Base-by-base conservation (phyloP, 805 yeast species). In the Wickerhamomyces subpelliculosus region DNA sequence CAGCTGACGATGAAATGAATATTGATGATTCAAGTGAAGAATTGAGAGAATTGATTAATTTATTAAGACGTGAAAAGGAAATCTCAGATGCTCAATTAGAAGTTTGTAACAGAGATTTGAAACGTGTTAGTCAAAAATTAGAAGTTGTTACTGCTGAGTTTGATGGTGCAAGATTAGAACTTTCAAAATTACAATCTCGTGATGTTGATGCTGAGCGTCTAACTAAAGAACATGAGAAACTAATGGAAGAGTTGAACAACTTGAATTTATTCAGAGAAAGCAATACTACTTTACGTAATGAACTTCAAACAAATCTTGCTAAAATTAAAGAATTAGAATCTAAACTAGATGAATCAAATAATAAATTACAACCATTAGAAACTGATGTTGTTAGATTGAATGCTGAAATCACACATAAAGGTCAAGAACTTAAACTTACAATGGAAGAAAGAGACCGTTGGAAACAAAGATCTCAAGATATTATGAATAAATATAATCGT, bases 51-150 rank as follows among this genome's bases (percentile, higher is more conserved):
- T 69, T 86, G 21, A 61, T 87, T 26, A 54, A 68, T 2, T 79
- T 72, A 49, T 62, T 87, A 40, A 79, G 89, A 33, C 76, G 81
- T 43, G 94, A 85, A 47, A 83, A 80, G 50, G 95, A 87, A 44
- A 65, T 80, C 5, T 67, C 79, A 1, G 80, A 77, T 34, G 70
- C 78, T 8, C 83, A 79, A 48, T 62, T 77, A 23, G 75, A 73
- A 33, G 61, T 65, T 27, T 58, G 72, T 4, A 54, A 60, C 10
- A 74, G 77, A 41, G 93, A 84, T 47, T 69, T 70, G 39, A 66
- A 64, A 27, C 64, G 73, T 27, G 58, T 78, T 22, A 70, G 74
- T 44, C 75, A 73, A 41, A 68, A 70, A 27, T 61, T 82, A 30
- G 66, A 66, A 2, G 60, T 65, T 37, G 57, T 70, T 3, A 65